Evolutionary conservation across 495 filamentous ascomycete species (phyloP).

Genomic region (Penicillium mononematosum): DNA sequence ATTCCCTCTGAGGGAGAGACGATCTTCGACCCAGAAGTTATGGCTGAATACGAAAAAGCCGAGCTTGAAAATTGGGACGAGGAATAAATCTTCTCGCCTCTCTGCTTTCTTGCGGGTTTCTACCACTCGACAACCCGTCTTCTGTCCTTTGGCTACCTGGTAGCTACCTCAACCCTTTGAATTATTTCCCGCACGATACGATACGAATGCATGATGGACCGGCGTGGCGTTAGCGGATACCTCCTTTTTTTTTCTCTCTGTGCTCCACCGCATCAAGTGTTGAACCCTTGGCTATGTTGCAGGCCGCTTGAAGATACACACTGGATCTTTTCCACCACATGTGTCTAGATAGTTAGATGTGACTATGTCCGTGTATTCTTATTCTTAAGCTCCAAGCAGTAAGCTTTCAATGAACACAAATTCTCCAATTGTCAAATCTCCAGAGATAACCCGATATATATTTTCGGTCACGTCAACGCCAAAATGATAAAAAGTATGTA

Average conservation of each 20-base stretch:
- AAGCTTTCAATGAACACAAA: background rate
- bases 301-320: background rate
- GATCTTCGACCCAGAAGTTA: conserved; percentile 62
- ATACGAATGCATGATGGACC: conserved; percentile 25
- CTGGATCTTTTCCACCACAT: conserved; percentile 2
- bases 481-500: background rate
- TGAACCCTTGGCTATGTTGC: background rate
- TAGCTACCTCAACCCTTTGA: background rate
- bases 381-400: background rate
- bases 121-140: conserved; percentile 4
- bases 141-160: conserved; percentile 5
- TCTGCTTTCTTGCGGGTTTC: background rate
- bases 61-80: conserved; percentile 79
- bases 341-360: background rate
- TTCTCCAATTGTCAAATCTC: background rate
- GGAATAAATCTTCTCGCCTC: conserved; percentile 33
- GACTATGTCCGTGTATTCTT: conserved; percentile 4
- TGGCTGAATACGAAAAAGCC: conserved; percentile 59
- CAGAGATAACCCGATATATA: background rate
- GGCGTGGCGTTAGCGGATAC: conserved; percentile 23
- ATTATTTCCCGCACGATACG: conserved; percentile 15
- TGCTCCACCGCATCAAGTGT: background rate
- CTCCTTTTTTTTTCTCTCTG: conserved; percentile 10
- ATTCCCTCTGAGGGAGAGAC: conserved; percentile 55
- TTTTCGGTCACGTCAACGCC: background rate